phyloP scores from a whole-genome alignment of 192 early-diverging fungal genomes.

The Linnemannia exigua region DNA sequence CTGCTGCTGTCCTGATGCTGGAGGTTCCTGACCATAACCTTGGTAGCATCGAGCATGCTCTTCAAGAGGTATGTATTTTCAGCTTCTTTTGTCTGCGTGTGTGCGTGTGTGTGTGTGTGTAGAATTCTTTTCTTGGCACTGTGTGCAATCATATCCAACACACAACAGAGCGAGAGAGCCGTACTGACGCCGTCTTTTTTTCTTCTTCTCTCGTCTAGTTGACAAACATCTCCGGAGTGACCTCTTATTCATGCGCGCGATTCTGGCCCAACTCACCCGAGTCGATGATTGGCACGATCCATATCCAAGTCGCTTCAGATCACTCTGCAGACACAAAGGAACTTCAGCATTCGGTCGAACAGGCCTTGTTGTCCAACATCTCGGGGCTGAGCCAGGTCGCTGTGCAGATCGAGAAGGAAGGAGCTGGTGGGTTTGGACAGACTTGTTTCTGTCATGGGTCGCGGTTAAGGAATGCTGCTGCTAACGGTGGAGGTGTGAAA shows the following conservation, averaged over 20 bases:
- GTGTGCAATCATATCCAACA: too few species aligned
- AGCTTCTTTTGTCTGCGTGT: background rate
- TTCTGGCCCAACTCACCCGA: constrained; percentile 73
- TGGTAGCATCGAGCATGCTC: constrained; percentile 59
- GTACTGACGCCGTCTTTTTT: background rate
- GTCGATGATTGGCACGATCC: constrained; percentile 66
- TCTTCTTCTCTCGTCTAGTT: constrained; percentile 19
- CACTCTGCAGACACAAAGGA: constrained; percentile 40
- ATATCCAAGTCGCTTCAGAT: constrained; percentile 57
- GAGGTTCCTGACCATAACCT: constrained; percentile 57
- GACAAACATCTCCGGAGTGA: constrained; percentile 55
- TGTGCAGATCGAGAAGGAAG: constrained; percentile 65
- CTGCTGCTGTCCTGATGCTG: constrained; percentile 70
- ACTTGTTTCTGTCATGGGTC: constrained; percentile 57
- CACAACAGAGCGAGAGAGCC: too few species aligned
- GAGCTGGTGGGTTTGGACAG: constrained; percentile 36
- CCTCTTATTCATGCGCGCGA: constrained; percentile 57
- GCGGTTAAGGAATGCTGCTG: constrained; percentile 27
- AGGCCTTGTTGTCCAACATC: constrained; percentile 61
- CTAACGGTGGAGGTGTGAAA: background rate
- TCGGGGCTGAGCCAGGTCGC: constrained; percentile 65
- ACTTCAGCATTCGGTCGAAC: constrained; percentile 58
- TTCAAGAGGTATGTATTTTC: constrained; percentile 56
- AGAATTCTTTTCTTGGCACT: too few species aligned
- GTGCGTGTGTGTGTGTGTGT: too few species aligned